Percentiles rank a stretch among this genome's conserved stretches.
Evolutionary conservation across 208 protist species (phyloP).

Genomic region (Crithidia sp.): DNA sequence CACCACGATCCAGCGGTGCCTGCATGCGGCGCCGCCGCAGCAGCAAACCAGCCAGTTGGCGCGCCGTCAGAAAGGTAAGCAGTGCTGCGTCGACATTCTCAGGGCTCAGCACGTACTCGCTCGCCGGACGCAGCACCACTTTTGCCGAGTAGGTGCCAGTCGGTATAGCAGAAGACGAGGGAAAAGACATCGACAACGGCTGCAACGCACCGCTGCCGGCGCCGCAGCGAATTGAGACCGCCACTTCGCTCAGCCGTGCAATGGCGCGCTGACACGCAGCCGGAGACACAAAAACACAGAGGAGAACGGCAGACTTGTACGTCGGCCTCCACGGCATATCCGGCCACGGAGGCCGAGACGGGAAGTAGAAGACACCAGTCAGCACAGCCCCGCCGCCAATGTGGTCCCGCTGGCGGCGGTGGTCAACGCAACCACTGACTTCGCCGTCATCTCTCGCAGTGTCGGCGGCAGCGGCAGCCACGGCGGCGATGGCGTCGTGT

Average conservation of each 20-base stretch:
- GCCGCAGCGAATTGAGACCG: neutral
- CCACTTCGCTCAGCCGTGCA: neutral
- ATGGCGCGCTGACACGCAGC: slow-evolving; percentile 21
- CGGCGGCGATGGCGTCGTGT: slow-evolving; percentile 25
- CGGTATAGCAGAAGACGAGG: neutral
- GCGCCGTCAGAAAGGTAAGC: slow-evolving; percentile 29
- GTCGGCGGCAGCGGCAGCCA: neutral
- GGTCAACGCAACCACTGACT: neutral
- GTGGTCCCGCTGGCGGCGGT: neutral
- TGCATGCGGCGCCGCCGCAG: slow-evolving; percentile 16
- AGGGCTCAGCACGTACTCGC: slow-evolving; percentile 10
- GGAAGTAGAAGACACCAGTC: slow-evolving; percentile 28
- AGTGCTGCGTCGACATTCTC: slow-evolving; percentile 22
- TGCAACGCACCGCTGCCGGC: neutral
- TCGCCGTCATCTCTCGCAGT: neutral
- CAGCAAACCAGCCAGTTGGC: slow-evolving; percentile 20
- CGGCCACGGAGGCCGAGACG: slow-evolving; percentile 5
- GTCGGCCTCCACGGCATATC: slow-evolving; percentile 39
- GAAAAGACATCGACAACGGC: neutral
- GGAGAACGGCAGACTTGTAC: slow-evolving; percentile 18
- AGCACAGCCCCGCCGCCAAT: slow-evolving; percentile 4
- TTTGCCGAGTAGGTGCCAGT: neutral
- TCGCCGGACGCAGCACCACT: slow-evolving; percentile 16
- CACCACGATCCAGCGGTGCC: neutral
- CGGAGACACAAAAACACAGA: slow-evolving; percentile 21